Evolutionary conservation across 2,329 filamentous ascomycete genomes (phyloP).

Genomic region (Neurospora sp.): DNA sequence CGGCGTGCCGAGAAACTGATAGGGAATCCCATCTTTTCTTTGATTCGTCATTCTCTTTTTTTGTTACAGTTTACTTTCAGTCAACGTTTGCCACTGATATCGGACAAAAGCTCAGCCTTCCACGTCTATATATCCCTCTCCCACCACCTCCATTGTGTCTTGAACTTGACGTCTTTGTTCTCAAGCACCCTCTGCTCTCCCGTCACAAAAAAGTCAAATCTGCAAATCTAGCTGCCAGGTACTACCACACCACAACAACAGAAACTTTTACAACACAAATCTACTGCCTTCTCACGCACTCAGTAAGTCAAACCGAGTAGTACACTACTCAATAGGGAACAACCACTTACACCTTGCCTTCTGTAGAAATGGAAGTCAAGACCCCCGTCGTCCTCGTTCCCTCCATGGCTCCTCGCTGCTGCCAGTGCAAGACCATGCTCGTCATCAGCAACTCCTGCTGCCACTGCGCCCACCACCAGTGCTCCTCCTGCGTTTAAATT

Average conservation of each 20-base stretch:
- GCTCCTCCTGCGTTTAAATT: slow-evolving; percentile 32
- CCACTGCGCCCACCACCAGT: slow-evolving; percentile 41
- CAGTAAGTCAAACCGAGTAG: slow-evolving; percentile 15
- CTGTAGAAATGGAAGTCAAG: background rate
- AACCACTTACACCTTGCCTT: background rate
- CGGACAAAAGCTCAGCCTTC: background rate
- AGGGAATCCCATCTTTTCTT: background rate
- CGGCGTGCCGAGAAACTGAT: background rate
- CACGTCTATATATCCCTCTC: background rate
- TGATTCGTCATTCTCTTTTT: background rate
- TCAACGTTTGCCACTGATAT: background rate
- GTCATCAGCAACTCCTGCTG: slow-evolving; percentile 47
- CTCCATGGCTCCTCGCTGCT: slow-evolving; percentile 40
- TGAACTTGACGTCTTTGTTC: background rate
- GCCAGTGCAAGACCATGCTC: slow-evolving; percentile 45
- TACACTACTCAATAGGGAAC: background rate
- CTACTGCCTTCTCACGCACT: background rate
- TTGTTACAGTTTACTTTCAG: background rate
- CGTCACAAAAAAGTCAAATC: background rate
- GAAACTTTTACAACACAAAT: background rate
- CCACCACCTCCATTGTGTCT: background rate
- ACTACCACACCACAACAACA: background rate
- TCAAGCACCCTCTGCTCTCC: background rate
- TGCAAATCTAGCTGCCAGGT: background rate
- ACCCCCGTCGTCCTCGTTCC: slow-evolving; percentile 24